A percentile compares a stretch with the other conserved stretches of the same genome.
Evolutionary conservation across 495 filamentous ascomycete species (phyloP).

Genomic region (Tuber microsphaerosporum): DNA sequence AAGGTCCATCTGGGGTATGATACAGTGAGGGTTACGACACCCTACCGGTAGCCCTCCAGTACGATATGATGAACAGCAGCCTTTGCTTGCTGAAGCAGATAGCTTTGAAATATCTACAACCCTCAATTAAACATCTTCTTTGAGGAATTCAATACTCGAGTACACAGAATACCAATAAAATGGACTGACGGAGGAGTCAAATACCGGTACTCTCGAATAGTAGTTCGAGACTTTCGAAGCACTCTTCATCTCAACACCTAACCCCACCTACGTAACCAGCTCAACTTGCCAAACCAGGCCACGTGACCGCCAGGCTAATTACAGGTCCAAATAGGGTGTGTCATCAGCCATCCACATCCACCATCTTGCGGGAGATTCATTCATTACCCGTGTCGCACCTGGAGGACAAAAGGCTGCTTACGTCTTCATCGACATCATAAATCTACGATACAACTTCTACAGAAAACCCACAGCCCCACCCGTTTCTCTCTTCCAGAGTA

Average conservation of each 20-base stretch:
- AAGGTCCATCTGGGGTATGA: no score
- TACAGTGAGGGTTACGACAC: no score
- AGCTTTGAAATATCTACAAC: background rate
- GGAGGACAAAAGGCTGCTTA: background rate
- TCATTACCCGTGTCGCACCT: background rate
- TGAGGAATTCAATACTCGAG: background rate
- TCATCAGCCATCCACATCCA: background rate
- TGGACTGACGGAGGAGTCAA: background rate
- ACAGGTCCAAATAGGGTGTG: background rate
- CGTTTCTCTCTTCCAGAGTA: background rate
- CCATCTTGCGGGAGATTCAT: background rate
- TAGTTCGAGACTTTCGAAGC: background rate
- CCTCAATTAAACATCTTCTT: background rate
- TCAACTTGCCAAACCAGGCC: background rate
- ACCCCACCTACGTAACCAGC: background rate
- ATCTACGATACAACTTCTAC: background rate
- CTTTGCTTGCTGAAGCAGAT: background rate
- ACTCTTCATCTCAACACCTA: background rate
- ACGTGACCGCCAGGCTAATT: background rate
- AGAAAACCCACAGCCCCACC: background rate
- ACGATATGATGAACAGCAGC: background rate
- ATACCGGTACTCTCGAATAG: no score
- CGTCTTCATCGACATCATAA: background rate
- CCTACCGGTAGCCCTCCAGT: no score
- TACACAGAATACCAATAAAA: background rate